A percentile compares a stretch with the other conserved stretches of the same genome.
Evolutionary conservation across 176 grass and related monocot species (phyloP).

Genomic region (Ampelocalamus luodianensis): DNA sequence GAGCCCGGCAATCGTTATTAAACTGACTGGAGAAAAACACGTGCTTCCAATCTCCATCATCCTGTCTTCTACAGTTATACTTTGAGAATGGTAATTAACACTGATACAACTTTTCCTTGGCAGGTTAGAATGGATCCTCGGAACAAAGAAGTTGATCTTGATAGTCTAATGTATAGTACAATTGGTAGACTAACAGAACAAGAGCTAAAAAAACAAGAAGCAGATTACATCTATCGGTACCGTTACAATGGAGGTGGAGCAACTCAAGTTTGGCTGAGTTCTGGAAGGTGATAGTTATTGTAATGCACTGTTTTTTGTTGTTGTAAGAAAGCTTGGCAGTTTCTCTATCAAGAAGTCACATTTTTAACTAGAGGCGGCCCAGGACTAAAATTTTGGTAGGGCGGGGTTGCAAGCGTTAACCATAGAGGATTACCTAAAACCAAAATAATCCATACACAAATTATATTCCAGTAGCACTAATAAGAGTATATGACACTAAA

Average conservation of each 20-base stretch:
- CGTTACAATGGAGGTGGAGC: constrained; percentile 94
- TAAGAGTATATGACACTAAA: no score
- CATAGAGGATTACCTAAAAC: no score
- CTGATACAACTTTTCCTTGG: constrained; percentile 26
- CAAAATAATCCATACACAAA: no score
- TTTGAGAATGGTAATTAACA: constrained; percentile 23
- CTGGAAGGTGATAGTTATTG: constrained; percentile 79
- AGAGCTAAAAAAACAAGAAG: constrained; percentile 89
- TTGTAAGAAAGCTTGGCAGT: constrained; percentile 1
- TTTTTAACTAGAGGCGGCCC: background rate
- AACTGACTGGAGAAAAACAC: constrained; percentile 17
- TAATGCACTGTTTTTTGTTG: constrained; percentile 30
- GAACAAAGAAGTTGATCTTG: constrained; percentile 81
- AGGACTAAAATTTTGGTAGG: no score
- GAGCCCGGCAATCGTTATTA: constrained; percentile 19
- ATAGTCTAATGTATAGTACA: constrained; percentile 67
- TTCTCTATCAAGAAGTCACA: constrained; percentile 23
- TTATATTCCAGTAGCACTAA: no score
- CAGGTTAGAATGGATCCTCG: constrained; percentile 99
- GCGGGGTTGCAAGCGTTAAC: no score
- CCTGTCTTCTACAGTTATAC: constrained; percentile 6
- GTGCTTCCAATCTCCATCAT: constrained; percentile 1
- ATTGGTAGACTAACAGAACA: constrained; percentile 86
- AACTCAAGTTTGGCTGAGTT: constrained; percentile 99
- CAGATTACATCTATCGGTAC: constrained; percentile 93